phyloP scores from a whole-genome alignment of 1,284 basidiomycete genomes.

The Marasmius tenuissimus region DNA sequence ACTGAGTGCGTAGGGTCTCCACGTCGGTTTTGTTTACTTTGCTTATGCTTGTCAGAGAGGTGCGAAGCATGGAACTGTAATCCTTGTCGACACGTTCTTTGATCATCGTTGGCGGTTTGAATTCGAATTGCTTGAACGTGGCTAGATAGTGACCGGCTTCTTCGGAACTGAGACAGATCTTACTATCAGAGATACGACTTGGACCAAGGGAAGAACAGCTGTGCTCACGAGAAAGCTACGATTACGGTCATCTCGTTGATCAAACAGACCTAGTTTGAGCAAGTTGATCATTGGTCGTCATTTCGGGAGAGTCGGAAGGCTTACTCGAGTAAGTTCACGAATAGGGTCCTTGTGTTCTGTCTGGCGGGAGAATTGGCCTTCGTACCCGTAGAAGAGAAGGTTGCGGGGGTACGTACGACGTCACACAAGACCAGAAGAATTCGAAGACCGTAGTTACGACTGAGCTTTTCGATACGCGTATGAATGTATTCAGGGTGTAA shows the following conservation, averaged over 20 bases:
- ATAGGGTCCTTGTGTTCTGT: constrained; percentile 90
- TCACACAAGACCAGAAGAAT: constrained; percentile 93
- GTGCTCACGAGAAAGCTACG: constrained; percentile 84
- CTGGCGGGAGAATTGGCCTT: constrained; percentile 37
- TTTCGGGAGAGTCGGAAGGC: constrained; percentile 7
- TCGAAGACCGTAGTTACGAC: constrained; percentile 78
- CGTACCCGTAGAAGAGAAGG: constrained; percentile 11
- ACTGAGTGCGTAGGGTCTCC: constrained; percentile 88
- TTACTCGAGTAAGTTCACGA: constrained; percentile 87
- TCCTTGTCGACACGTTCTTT: constrained; percentile 92
- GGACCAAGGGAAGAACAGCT: not conserved
- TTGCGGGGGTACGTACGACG: constrained; percentile 56
- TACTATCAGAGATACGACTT: not conserved
- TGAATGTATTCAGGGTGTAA: constrained; percentile 98
- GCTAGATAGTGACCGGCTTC: constrained; percentile 93
- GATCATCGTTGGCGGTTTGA: constrained; percentile 91
- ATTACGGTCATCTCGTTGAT: constrained; percentile 93
- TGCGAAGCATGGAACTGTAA: constrained; percentile 79
- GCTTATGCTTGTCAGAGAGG: constrained; percentile 86
- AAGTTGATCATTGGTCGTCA: not conserved
- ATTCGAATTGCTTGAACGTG: constrained; percentile 92
- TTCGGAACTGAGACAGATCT: constrained; percentile 58
- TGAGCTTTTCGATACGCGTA: constrained; percentile 85
- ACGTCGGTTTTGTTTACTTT: constrained; percentile 99
- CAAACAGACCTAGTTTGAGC: constrained; percentile 62